phyloP scores from a whole-genome alignment of 2,329 filamentous ascomycete genomes.

The Aspergillus awamori region DNA sequence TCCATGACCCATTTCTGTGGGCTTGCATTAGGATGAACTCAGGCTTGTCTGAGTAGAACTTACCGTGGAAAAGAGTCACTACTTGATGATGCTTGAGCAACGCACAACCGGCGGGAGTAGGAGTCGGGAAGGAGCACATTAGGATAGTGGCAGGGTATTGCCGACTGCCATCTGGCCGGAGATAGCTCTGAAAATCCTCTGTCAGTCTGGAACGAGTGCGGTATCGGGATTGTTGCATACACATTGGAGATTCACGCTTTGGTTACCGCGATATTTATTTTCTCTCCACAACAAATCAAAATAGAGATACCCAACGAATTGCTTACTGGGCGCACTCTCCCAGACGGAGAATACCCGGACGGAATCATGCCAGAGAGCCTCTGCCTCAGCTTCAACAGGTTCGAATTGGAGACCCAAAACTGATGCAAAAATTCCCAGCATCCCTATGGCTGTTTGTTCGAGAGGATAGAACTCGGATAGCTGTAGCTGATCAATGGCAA shows the following conservation, averaged over 20 bases:
- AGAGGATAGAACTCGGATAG: background rate
- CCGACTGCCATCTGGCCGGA: background rate
- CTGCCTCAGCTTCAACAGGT: background rate
- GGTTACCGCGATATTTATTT: conserved; percentile 1
- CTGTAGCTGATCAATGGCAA: background rate
- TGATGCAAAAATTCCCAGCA: background rate
- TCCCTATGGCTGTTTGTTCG: background rate
- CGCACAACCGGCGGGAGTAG: background rate
- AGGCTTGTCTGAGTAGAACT: background rate
- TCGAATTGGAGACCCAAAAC: background rate
- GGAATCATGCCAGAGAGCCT: background rate
- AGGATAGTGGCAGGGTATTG: background rate
- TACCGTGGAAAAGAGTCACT: background rate
- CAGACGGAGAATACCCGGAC: background rate
- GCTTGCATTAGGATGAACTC: too few relatives aligned
- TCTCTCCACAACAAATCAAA: background rate
- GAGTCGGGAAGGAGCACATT: background rate
- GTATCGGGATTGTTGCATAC: too few relatives aligned
- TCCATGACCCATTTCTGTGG: background rate
- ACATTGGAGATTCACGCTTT: background rate
- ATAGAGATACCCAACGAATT: background rate
- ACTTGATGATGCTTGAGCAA: background rate
- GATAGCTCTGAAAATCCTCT: background rate
- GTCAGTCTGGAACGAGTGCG: too few relatives aligned
- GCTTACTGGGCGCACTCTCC: background rate